A percentile compares a stretch with the other conserved stretches of the same genome.
Conservation (phyloP, 371 early-diverging fungal species). For the Mortierella sp. region DNA sequence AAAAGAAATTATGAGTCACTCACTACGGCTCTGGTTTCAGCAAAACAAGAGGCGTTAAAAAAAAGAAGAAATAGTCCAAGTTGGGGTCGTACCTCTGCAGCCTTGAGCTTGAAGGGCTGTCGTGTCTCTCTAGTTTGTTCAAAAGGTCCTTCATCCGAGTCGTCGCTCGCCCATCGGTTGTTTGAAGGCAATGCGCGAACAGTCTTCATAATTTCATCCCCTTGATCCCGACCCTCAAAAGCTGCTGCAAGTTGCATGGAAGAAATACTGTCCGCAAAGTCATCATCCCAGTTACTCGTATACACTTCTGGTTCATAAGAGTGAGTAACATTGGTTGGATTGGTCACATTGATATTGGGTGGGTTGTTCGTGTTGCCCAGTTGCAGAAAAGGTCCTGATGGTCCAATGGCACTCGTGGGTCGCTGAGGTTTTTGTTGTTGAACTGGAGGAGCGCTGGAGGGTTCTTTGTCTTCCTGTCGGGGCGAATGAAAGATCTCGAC, state of each 20-base stretch:
- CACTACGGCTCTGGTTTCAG: background rate
- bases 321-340: background rate
- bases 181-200: slow-evolving; percentile 15
- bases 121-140: slow-evolving; percentile 21
- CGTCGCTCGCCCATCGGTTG: background rate
- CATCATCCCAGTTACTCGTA: slow-evolving; percentile 59
- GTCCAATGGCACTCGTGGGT: slow-evolving; percentile 13
- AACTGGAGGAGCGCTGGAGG: background rate
- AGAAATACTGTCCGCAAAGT: slow-evolving; percentile 52
- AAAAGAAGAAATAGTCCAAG: background rate
- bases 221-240: slow-evolving; percentile 39
- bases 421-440: slow-evolving; percentile 12
- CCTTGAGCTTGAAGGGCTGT: slow-evolving; percentile 24
- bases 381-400: slow-evolving; percentile 13
- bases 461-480: slow-evolving; percentile 12
- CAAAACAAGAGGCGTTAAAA: background rate
- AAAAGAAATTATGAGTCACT: too few species aligned
- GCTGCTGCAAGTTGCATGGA: slow-evolving; percentile 41
- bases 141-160: slow-evolving; percentile 26
- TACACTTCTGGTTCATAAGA: slow-evolving; percentile 45
- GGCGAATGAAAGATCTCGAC: slow-evolving; percentile 22
- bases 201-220: slow-evolving; percentile 44
- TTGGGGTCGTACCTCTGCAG: slow-evolving; percentile 10
- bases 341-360: slow-evolving; percentile 10
- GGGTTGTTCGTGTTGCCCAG: slow-evolving; percentile 11